Evolutionary conservation across 2,329 filamentous ascomycete genomes (phyloP), one percentile per base, ranked within the genome.

Genomic region (Myriosclerotinia duriaeana): DNA sequence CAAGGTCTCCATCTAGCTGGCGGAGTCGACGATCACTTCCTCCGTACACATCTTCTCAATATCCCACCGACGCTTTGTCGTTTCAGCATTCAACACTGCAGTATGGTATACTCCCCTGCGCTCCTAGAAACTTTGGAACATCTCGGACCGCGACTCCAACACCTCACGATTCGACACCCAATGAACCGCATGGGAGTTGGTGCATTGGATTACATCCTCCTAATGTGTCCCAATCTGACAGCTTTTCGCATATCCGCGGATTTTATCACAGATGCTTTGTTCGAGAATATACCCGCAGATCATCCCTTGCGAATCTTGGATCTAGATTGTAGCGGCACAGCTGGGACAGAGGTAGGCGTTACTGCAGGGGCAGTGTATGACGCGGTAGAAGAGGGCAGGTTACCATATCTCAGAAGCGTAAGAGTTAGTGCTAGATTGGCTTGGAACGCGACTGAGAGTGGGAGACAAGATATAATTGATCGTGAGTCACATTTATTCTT

Each of bases 1-100:
- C 60, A 70, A 64, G 73, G 71, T 12, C 68, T 77, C 15, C 72
- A 77, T 69, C 61, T 77, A 8, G 74, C 75, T 8, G 75, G 76
- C 7, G 74, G 75, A 15, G 67, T 77, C 17, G 70, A 74, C 30
- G 71, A 75, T 63, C 58, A 69, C 15, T 76, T 76, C 52, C 65
- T 77, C 3, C 55, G 54, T 14, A 70, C 64, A 8, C 71, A 76
- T 58, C 67, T 76, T 5, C 36, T 56, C 2, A 68, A 68, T 40
- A 62, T 72, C 1, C 74, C 75, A 0, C 14, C 63, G 6, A 69
- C 68, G 11, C 61, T 77, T 4, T 63, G 69, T 36, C 70, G 56
- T 54, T 60, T 77, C 22, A 76, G 73, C 56, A 76, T 77, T 40
- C 75, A 76, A 63, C 73, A 76, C 61, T 77, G 76, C 62, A 67